Percentiles rank a stretch among this genome's conserved stretches.
These are phyloP conservation scores for Blastobotrys malaysiensis DNA, from an alignment of 1,139 yeast species.

Conservation along the genomic window DNA sequence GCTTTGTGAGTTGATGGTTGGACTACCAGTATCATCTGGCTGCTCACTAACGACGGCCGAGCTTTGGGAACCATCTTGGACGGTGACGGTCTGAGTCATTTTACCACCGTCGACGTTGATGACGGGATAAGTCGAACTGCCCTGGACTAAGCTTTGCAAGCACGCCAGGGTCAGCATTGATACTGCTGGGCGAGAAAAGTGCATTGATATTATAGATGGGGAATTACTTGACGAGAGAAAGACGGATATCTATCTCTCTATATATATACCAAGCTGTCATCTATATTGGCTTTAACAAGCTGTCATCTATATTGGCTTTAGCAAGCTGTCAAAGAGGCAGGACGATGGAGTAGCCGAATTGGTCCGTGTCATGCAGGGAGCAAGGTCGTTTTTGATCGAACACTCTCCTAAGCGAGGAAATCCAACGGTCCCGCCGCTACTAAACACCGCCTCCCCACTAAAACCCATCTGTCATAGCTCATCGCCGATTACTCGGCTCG, in stretches of 20 bases:
- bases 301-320: no score
- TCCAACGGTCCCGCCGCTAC: neutral
- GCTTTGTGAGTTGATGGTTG: neutral
- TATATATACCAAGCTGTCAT: no score
- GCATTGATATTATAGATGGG: neutral
- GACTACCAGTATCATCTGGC: neutral
- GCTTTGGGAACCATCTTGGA: neutral
- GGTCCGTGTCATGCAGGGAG: neutral
- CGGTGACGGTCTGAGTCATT: neutral
- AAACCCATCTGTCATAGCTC: neutral
- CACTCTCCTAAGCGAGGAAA: neutral
- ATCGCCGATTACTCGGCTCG: neutral
- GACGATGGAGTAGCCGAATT: neutral
- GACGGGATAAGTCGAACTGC: neutral
- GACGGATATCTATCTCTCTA: no score
- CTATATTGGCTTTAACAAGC: no score
- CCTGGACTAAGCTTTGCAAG: neutral
- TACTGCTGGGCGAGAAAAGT: neutral
- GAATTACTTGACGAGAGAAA: neutral
- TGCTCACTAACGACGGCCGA: neutral
- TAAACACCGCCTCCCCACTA: neutral
- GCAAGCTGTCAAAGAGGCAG: neutral
- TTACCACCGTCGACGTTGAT: conserved; percentile 1
- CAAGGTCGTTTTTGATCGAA: neutral
- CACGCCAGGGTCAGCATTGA: conserved; percentile 12